Evolutionary conservation across 371 early-diverging fungal genomes (phyloP).

Genomic region (Actinomucor elegans): DNA sequence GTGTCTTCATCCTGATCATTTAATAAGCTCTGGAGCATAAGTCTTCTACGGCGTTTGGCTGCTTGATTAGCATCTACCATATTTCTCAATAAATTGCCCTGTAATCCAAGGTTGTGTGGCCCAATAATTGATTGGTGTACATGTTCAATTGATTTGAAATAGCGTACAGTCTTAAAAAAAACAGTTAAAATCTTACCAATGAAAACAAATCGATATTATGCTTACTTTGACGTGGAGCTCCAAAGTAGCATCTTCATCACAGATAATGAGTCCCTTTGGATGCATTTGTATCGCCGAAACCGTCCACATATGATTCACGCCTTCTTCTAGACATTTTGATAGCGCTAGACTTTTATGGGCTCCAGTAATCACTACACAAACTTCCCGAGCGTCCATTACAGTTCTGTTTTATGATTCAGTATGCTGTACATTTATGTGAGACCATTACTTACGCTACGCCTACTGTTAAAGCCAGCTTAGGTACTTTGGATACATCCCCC

Average conservation of each 20-base stretch:
- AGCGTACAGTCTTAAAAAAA: slow-evolving; percentile 69
- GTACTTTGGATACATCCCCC: slow-evolving; percentile 85
- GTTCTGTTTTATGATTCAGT: slow-evolving; percentile 47
- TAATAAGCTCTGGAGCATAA: slow-evolving; percentile 42
- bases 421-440: background rate
- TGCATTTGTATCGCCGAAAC: slow-evolving; percentile 88
- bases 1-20: slow-evolving; percentile 29
- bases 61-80: slow-evolving; percentile 46
- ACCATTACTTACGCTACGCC: slow-evolving; percentile 71
- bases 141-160: slow-evolving; percentile 89
- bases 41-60: slow-evolving; percentile 38
- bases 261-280: slow-evolving; percentile 83
- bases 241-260: slow-evolving; percentile 89
- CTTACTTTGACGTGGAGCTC: slow-evolving; percentile 83
- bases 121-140: slow-evolving; percentile 84
- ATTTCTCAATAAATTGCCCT: slow-evolving; percentile 53
- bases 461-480: slow-evolving; percentile 88
- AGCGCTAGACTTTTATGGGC: slow-evolving; percentile 77
- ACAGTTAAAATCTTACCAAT: background rate
- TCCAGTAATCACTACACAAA: slow-evolving; percentile 84
- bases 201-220: background rate
- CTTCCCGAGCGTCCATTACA: slow-evolving; percentile 85
- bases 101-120: slow-evolving; percentile 75
- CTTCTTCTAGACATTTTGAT: slow-evolving; percentile 86
- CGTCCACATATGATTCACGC: slow-evolving; percentile 92